These are phyloP conservation scores for Botrytis cinerea DNA, from an alignment of 2,329 filamentous ascomycete genomes.

Conservation along the genomic window DNA sequence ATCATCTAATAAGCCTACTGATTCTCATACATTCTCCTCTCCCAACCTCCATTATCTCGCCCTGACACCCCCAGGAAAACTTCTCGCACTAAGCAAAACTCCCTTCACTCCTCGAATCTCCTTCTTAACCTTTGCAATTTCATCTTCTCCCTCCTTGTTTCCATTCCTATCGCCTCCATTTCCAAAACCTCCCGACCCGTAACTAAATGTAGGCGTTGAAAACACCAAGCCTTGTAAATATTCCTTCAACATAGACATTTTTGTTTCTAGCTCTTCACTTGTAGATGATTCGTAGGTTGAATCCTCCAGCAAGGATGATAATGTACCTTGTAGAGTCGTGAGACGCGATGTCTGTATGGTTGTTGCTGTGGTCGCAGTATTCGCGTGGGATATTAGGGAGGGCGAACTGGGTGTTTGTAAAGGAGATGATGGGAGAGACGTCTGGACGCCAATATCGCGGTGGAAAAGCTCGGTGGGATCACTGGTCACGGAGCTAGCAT, in stretches of 20 bases:
- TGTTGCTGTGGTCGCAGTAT: conserved; percentile 30
- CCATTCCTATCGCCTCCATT: conserved; percentile 37
- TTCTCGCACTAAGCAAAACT: conserved; percentile 71
- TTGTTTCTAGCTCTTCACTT: conserved; percentile 32
- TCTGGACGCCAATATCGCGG: conserved; percentile 78
- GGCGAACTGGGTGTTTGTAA: conserved; percentile 31
- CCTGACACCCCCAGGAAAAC: conserved; percentile 56
- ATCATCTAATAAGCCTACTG: conserved; percentile 26
- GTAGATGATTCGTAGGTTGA: conserved; percentile 32
- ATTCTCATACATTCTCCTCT: conserved; percentile 12
- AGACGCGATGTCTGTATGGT: conserved; percentile 46
- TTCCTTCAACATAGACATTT: conserved; percentile 56
- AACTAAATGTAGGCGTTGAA: conserved; percentile 41
- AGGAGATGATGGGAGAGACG: conserved; percentile 50
- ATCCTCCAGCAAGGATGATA: conserved; percentile 54
- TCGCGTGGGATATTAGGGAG: conserved; percentile 35
- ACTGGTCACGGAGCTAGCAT: conserved; percentile 42
- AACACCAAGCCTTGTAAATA: conserved; percentile 66
- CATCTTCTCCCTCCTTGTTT: conserved; percentile 58
- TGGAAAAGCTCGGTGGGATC: conserved; percentile 80
- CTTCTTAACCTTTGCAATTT: conserved; percentile 70
- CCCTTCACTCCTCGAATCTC: conserved; percentile 81
- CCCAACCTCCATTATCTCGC: conserved; percentile 13
- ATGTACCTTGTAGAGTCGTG: conserved; percentile 49
- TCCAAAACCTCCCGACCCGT: conserved; percentile 38